Evolutionary conservation across 139 green algal genomes (phyloP).

Genomic region (Zygnema circumcarinatum): DNA sequence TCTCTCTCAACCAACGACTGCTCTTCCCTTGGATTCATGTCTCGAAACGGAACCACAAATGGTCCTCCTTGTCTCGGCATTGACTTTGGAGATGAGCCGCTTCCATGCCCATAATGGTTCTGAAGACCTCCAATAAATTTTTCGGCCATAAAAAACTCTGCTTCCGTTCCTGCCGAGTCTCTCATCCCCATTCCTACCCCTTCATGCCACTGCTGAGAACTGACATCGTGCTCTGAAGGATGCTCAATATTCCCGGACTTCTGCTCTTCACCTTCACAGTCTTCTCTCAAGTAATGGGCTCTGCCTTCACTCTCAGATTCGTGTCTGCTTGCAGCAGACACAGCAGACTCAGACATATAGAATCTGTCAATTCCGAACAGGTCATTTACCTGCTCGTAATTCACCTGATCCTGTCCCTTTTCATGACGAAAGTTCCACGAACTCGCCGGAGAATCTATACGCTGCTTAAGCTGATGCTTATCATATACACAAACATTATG

Average conservation of each 20-base stretch:
- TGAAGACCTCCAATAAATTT: not conserved
- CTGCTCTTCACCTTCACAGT: not conserved
- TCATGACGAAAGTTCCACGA: not conserved
- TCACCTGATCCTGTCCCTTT: conserved; percentile 27
- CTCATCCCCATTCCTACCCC: not conserved
- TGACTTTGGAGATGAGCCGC: not conserved
- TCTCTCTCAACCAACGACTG: not conserved
- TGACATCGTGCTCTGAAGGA: too few species aligned
- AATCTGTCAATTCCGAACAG: conserved; percentile 36
- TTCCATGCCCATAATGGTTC: not conserved
- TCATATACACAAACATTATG: too few species aligned
- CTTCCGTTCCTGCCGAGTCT: not conserved
- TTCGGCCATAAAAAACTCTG: not conserved
- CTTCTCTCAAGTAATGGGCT: not conserved
- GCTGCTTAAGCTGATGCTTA: too few species aligned
- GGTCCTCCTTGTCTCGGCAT: not conserved
- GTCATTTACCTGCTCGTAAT: conserved; percentile 43
- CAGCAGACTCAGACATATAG: conserved; percentile 31
- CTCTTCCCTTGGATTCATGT: too few species aligned
- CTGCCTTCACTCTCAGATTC: not conserved
- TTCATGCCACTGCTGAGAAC: too few species aligned
- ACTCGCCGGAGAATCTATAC: too few species aligned
- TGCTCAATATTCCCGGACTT: not conserved
- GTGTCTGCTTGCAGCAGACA: not conserved
- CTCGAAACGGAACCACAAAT: not conserved